phyloP scores from a whole-genome alignment of 129 eudicot species.

The Cynara cardunculus region DNA sequence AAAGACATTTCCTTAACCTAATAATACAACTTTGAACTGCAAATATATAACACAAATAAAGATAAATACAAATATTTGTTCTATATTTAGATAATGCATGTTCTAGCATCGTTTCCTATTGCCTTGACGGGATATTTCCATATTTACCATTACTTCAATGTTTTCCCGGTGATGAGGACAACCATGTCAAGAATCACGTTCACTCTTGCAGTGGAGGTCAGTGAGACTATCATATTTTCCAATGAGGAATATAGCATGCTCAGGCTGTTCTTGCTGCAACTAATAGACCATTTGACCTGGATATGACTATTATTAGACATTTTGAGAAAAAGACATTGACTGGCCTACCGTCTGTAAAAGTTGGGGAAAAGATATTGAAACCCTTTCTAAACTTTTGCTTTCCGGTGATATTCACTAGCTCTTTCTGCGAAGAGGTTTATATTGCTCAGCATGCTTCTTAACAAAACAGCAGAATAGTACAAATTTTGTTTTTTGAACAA shows the following conservation, averaged over 20 bases:
- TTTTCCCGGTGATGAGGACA: background rate
- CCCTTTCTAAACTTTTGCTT: background rate
- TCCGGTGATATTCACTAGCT: background rate
- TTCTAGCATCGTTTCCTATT: background rate
- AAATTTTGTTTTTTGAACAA: too few species aligned
- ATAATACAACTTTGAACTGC: too few species aligned
- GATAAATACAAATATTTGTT: background rate
- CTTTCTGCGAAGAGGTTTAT: background rate
- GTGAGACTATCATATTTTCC: background rate
- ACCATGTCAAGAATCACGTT: background rate
- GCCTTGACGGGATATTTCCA: background rate
- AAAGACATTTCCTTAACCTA: background rate
- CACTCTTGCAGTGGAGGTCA: background rate
- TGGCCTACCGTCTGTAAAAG: background rate
- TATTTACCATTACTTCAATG: background rate
- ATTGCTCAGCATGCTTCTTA: background rate
- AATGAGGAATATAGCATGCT: background rate
- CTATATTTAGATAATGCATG: background rate
- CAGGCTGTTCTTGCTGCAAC: background rate
- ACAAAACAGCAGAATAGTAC: background rate
- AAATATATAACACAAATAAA: too few species aligned
- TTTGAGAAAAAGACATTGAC: too few species aligned
- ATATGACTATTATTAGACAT: too few species aligned
- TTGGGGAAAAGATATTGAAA: background rate
- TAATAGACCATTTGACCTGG: background rate